These are phyloP conservation scores for Candida gigantensis DNA, from an alignment of 1,139 yeast genomes.

Conservation along the genomic window DNA sequence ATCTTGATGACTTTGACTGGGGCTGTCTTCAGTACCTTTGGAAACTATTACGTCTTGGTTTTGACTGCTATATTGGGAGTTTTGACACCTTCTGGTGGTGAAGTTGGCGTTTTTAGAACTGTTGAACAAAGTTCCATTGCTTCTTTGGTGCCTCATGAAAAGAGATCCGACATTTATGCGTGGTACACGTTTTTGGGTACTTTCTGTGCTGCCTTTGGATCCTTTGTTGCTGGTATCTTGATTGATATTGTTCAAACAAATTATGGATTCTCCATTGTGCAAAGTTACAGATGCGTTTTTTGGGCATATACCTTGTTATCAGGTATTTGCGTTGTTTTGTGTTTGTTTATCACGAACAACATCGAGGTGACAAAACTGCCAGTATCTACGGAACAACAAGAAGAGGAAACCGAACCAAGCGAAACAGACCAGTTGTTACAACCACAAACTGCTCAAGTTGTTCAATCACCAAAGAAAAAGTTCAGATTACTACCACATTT, in stretches of 20 bases:
- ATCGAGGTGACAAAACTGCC: constrained; percentile 20
- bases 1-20: constrained; percentile 34
- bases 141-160: constrained; percentile 27
- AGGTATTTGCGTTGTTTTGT: constrained; percentile 20
- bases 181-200: constrained; percentile 45
- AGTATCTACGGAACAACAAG: constrained; percentile 1
- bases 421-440: constrained; percentile 17
- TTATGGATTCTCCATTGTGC: constrained; percentile 20
- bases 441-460: constrained; percentile 2
- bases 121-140: constrained; percentile 44
- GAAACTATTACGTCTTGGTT: constrained; percentile 25
- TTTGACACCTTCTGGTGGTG: constrained; percentile 45
- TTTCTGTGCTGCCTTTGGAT: constrained; percentile 40
- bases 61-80: constrained; percentile 34
- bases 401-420: constrained; percentile 3
- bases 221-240: constrained; percentile 31
- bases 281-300: constrained; percentile 34
- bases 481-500: constrained; percentile 24
- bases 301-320: constrained; percentile 25
- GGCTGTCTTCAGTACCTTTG: constrained; percentile 23
- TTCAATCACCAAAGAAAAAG: constrained; percentile 9
- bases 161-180: constrained; percentile 42
- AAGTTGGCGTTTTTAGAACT: constrained; percentile 46
- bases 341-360: constrained; percentile 19
- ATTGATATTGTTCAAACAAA: constrained; percentile 23